Conservation (phyloP, 768 basidiomycete genomes). For the Clavaria fumosa region DNA sequence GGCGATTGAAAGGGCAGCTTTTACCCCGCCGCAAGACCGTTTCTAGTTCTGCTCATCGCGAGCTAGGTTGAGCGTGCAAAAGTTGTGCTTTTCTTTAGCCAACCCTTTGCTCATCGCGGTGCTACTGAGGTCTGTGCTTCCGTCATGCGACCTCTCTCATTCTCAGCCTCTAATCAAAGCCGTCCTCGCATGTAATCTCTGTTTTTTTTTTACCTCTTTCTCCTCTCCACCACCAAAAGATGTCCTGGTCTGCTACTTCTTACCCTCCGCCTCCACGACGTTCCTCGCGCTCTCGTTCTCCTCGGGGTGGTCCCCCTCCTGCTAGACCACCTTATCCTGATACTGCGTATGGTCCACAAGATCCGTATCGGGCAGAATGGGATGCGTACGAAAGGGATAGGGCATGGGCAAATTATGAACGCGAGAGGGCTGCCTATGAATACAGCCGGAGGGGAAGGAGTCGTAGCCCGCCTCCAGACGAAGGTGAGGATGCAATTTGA, state of each 20-base stretch:
- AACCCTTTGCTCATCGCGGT: slow-evolving; percentile 28
- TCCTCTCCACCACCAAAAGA: slow-evolving; percentile 53
- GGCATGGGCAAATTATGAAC: slow-evolving; percentile 46
- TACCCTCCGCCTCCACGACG: slow-evolving; percentile 62
- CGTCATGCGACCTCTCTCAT: slow-evolving; percentile 69
- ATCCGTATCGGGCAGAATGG: slow-evolving; percentile 51
- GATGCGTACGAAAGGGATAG: slow-evolving; percentile 63
- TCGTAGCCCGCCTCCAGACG: slow-evolving; percentile 59
- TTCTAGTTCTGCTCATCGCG: slow-evolving; percentile 50
- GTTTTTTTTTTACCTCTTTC: slow-evolving; percentile 43
- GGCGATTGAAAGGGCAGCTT: too few relatives aligned
- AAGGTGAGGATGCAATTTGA: slow-evolving; percentile 28
- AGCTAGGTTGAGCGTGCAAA: slow-evolving; percentile 32
- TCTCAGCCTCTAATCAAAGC: slow-evolving; percentile 59
- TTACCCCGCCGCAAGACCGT: too few relatives aligned
- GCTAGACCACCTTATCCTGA: slow-evolving; percentile 43
- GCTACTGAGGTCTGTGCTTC: slow-evolving; percentile 85
- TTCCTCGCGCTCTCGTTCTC: slow-evolving; percentile 78
- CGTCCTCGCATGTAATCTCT: slow-evolving; percentile 37
- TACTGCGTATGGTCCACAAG: slow-evolving; percentile 35
- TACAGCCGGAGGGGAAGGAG: slow-evolving; percentile 59
- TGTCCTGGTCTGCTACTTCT: slow-evolving; percentile 58
- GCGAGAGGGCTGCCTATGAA: slow-evolving; percentile 55
- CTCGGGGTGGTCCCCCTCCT: slow-evolving; percentile 42
- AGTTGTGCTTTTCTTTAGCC: slow-evolving; percentile 28